Percentiles rank a stretch among this genome's conserved stretches.
Evolutionary conservation across 2,329 filamentous ascomycete genomes (phyloP).

Genomic region (Clonostachys rhizophaga): DNA sequence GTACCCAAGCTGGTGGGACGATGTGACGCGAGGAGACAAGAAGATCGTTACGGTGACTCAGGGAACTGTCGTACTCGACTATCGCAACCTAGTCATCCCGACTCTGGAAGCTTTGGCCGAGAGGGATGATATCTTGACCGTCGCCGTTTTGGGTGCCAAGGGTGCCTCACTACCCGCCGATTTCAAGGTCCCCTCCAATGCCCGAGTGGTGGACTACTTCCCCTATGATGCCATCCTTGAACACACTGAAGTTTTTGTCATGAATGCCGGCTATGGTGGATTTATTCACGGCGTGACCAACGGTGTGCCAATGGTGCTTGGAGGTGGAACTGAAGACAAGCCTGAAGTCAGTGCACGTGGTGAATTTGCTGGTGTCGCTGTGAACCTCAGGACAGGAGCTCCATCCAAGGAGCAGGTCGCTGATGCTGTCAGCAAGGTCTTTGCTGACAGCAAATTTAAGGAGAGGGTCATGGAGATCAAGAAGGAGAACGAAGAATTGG

Average conservation of each 20-base stretch:
- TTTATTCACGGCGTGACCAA: slow-evolving; percentile 36
- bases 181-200: slow-evolving; percentile 29
- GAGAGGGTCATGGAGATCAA: slow-evolving; percentile 18
- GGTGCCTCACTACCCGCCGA: slow-evolving; percentile 12
- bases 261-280: slow-evolving; percentile 43
- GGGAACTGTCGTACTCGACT: slow-evolving; percentile 35
- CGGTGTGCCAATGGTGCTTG: slow-evolving; percentile 40
- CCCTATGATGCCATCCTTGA: slow-evolving; percentile 40
- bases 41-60: slow-evolving; percentile 40
- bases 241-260: slow-evolving; percentile 36
- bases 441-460: slow-evolving; percentile 20
- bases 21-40: slow-evolving; percentile 23
- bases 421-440: slow-evolving; percentile 20
- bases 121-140: slow-evolving; percentile 28
- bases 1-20: slow-evolving; percentile 40
- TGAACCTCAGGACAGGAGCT: slow-evolving; percentile 31
- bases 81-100: slow-evolving; percentile 36
- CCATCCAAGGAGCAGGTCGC: slow-evolving; percentile 19
- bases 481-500: slow-evolving; percentile 23
- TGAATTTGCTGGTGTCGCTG: slow-evolving; percentile 35
- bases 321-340: slow-evolving; percentile 34
- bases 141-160: slow-evolving; percentile 20
- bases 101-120: slow-evolving; percentile 33
- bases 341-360: slow-evolving; percentile 31
- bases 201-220: slow-evolving; percentile 38